These are phyloP conservation scores for Spergularia marina DNA, from an alignment of 148 eudicot genomes.

Conservation along the genomic window DNA sequence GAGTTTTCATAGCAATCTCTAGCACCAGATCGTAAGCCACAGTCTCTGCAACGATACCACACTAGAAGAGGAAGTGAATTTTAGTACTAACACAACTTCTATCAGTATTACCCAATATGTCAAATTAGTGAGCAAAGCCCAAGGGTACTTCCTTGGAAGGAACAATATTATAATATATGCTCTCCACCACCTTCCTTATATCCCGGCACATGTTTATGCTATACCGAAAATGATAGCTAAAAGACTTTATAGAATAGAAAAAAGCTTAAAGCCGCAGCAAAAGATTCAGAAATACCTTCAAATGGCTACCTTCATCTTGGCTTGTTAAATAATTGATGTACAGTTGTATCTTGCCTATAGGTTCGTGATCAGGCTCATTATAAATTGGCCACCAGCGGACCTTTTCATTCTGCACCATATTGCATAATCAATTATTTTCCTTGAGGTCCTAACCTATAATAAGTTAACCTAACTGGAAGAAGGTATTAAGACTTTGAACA, in stretches of 20 bases:
- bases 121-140: constrained; percentile 2
- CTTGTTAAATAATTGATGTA: constrained; percentile 32
- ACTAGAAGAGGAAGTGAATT: constrained; percentile 22
- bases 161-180: not conserved
- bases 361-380: constrained; percentile 34
- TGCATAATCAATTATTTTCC: not conserved
- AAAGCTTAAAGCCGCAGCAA: not conserved
- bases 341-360: constrained; percentile 37
- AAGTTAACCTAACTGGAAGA: not conserved
- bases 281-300: constrained; percentile 29
- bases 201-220: not conserved
- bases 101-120: not conserved
- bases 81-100: not conserved
- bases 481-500: not conserved
- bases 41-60: constrained; percentile 42
- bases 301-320: constrained; percentile 35
- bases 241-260: not conserved
- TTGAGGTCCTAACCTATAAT: not conserved
- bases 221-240: not conserved
- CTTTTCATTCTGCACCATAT: constrained; percentile 36
- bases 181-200: not conserved
- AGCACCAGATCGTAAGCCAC: constrained; percentile 41
- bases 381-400: constrained; percentile 39
- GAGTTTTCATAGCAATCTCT: constrained; percentile 45
- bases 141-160: not conserved